Base-by-base conservation (phyloP, 2,329 filamentous ascomycete genomes). In the Diaporthe longicolla region DNA sequence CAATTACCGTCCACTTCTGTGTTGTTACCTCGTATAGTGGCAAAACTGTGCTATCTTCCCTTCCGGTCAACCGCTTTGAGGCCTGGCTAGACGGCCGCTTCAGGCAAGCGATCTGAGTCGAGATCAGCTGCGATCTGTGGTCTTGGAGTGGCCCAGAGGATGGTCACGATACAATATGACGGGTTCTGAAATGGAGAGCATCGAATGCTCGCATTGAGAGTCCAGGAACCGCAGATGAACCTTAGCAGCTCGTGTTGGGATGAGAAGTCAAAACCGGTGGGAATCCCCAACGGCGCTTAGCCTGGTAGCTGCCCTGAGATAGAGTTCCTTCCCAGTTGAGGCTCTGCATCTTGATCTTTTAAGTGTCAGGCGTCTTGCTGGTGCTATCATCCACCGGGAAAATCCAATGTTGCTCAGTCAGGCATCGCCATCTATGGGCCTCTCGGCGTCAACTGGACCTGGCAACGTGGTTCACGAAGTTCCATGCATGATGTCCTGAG, bases 41-140 rank as follows among this genome's bases (percentile, higher is more conserved):
- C 21, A 70, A n/a, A 26, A 26, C 11, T n/a, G 7, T 32, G 29
- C 21, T 26, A 58, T 9, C 24, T 15, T 26, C n/a, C 26, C 26
- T 19, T 24, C 11, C 29, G 15, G 43, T 19, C 21, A 24, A 35
- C 24, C 54, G 10, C 5, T 24, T 40, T 35, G 50, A 66, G 55
- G 48, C 37, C 43, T n/a, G 65, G 40, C 19, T 57, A 17, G 24
- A 29, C 57, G 17, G 52, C 57, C 50, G 40, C 32, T 40, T 59
- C 43, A 65, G n/a, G 32, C 40, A 13, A 29, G 40, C 19, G 19
- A 54, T 54, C 63, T 35, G 48, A 32, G n/a, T 68, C 63, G 48
- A 52, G 48, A 40, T 50, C 32, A 26, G 69, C 32, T 65, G 37
- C 59, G 63, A 45, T 58, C 40, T 26, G 40, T 66, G 21, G 40